phyloP scores from a whole-genome alignment of 2,329 filamentous ascomycete genomes.

The Alternaria angustiovoidea region DNA sequence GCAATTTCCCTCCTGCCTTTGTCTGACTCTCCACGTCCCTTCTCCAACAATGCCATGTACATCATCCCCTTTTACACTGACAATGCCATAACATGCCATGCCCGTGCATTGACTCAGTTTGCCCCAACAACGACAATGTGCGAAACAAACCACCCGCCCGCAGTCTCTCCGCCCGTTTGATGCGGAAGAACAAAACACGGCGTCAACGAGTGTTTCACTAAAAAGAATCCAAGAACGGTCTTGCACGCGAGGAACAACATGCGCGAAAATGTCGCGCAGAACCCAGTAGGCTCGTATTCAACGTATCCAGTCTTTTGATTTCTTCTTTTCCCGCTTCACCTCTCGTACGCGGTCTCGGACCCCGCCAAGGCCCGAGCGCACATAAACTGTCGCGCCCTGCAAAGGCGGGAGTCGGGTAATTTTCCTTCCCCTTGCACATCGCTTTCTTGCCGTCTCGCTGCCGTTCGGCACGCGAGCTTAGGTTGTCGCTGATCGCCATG shows the following conservation, averaged over 20 bases:
- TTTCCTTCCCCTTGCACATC: slow-evolving; percentile 1
- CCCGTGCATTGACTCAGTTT: neutral
- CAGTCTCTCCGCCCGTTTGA: slow-evolving; percentile 1
- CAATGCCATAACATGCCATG: neutral
- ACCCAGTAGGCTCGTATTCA: slow-evolving; percentile 8
- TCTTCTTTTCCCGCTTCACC: neutral
- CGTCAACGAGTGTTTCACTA: slow-evolving; percentile 13
- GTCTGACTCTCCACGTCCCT: slow-evolving; percentile 1
- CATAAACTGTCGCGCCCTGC: neutral
- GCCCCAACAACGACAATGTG: slow-evolving; percentile 1
- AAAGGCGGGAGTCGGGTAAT: slow-evolving; percentile 20
- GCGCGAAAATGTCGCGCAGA: slow-evolving; percentile 7
- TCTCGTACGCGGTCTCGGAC: slow-evolving; percentile 6
- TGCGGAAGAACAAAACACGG: neutral
- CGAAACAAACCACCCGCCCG: neutral
- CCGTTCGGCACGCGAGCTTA: slow-evolving; percentile 11
- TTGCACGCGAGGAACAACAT: neutral
- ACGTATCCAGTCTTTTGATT: neutral
- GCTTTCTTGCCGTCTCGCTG: slow-evolving; percentile 1
- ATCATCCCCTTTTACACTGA: neutral
- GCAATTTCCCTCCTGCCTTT: slow-evolving; percentile 13
- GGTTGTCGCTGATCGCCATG: slow-evolving; percentile 2
- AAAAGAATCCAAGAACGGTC: neutral
- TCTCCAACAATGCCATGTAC: slow-evolving; percentile 10
- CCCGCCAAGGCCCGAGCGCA: slow-evolving; percentile 9